These are phyloP conservation scores for Wickerhamiella galacta DNA, from an alignment of 805 yeast species.

Conservation along the genomic window DNA sequence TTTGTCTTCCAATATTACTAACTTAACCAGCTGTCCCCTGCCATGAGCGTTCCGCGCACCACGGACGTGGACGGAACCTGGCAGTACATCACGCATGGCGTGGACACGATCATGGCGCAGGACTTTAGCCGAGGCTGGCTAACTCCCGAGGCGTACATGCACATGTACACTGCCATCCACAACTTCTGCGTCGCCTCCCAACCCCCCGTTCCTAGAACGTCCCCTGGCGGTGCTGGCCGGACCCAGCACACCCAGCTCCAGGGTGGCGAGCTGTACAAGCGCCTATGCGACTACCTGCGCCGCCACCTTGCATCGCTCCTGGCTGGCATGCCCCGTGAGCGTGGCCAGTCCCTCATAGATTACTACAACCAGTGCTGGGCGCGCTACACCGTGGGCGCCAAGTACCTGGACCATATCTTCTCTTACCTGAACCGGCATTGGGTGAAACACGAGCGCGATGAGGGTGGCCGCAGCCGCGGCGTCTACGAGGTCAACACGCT, in stretches of 20 bases:
- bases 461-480: conserved; percentile 56
- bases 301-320: conserved; percentile 27
- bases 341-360: conserved; percentile 35
- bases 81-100: conserved; percentile 26
- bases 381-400: conserved; percentile 79
- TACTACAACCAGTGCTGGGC: conserved; percentile 82
- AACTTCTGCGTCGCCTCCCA: conserved; percentile 55
- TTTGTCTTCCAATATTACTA: neutral
- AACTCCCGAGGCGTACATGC: conserved; percentile 50
- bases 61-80: conserved; percentile 23
- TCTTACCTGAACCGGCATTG: conserved; percentile 94
- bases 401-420: conserved; percentile 78
- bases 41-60: conserved; percentile 12
- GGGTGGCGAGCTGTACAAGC: conserved; percentile 77
- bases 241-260: conserved; percentile 33
- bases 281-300: conserved; percentile 48
- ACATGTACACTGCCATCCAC: conserved; percentile 80
- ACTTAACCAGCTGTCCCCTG: neutral
- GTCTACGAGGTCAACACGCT: conserved; percentile 83
- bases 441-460: conserved; percentile 92
- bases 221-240: conserved; percentile 12
- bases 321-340: conserved; percentile 9
- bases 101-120: conserved; percentile 23
- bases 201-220: conserved; percentile 10
- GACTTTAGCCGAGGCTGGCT: conserved; percentile 22